Evolutionary conservation across 2,329 filamentous ascomycete genomes (phyloP), one percentile per base, ranked within the genome.

Genomic region (Aspergillus sp.): DNA sequence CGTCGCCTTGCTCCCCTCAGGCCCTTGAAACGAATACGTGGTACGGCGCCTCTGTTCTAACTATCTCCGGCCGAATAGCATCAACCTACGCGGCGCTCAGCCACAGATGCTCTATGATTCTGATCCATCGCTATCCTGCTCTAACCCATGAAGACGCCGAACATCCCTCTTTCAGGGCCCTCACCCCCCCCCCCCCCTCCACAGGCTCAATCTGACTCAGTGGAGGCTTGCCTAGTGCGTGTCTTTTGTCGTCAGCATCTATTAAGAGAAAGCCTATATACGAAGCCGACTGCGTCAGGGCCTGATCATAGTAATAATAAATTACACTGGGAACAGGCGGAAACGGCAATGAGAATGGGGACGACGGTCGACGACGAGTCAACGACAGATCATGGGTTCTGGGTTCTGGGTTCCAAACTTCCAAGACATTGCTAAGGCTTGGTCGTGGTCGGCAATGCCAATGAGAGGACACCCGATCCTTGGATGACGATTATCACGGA

Each of bases 161-260:
- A 46, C 42, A 30, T 9, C 27, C 58, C 60, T 54, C 58, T 47
- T 60, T 57, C 57, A 61, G 61, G 61, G 50, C 61, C 53, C 46
- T 22, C 39, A 37, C 34, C 20, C 51, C 51, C 53, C 46, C 22
- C 56, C 34, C 20, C 51, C 51, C 53, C 46, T 34, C 56, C 50
- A 50, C 56, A 44, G 48, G 40, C 56, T 54, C 41, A 37, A 51
- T 44, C 58, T 60, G 64, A 58, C 54, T 51, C 55, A 54, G 57
- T 61, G 55, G 50, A 61, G 59, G 58, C 60, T 55, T 60, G 57
- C 34, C 51, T 60, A 54, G 59, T 64, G 60, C 62, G 62, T 64
- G 56, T 60, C 60, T 53, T 53, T 40, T 61, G 59, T 63, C 59
- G 62, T 64, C 61, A 64, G 62, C 62, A 54, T 49, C 46, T 42